Base-by-base conservation (phyloP, 1,139 yeast species). In the Yamadazyma aaseri region DNA sequence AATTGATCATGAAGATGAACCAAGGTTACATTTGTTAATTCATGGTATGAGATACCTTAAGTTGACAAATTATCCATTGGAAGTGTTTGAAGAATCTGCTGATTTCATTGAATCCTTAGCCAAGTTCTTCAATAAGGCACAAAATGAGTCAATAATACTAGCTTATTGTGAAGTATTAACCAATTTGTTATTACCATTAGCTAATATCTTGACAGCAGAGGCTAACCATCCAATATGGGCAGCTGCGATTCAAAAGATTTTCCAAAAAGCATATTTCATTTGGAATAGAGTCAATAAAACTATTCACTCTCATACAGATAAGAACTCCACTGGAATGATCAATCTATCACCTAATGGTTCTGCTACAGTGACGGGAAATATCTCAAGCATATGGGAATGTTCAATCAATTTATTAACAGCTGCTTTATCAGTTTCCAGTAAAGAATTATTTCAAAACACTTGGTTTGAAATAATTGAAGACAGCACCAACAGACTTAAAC, bases 141-240 rank as follows among this genome's bases (percentile, higher is more conserved):
- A 74, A 31, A 82, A 81, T 43, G 79, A 79, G 37, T 71, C 79
- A 3, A 71, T 85, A 1, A 65, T 81, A 17, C 66, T 77, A 42
- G 94, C 96, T 1, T 94, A 92, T 54, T 85, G 95, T 32, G 96
- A 87, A 43, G 95, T 87, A 1, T 67, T 90, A 28, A 73, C 84
- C 35, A 81, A 77, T 39, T 70, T 94, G 26, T 60, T 94, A 3
- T 60, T 86, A 28, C 95, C 97, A 0, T 61, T 92, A 26, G 95
- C 97, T 0, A 94, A 87, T 13, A 71, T 77, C 2, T 71, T 90
- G 22, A 86, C 97, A 0, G 98, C 97, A 0, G 99, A 94, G 55
- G 89, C 89, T 1, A 92, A 94, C 51, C 95, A 89, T 56, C 98
- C 98, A 3, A 79, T 85, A 1, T 94, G 98, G 99, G 81, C 83